Evolutionary conservation across 805 yeast genomes (phyloP).

Genomic region (Zygotorulaspora sp.): DNA sequence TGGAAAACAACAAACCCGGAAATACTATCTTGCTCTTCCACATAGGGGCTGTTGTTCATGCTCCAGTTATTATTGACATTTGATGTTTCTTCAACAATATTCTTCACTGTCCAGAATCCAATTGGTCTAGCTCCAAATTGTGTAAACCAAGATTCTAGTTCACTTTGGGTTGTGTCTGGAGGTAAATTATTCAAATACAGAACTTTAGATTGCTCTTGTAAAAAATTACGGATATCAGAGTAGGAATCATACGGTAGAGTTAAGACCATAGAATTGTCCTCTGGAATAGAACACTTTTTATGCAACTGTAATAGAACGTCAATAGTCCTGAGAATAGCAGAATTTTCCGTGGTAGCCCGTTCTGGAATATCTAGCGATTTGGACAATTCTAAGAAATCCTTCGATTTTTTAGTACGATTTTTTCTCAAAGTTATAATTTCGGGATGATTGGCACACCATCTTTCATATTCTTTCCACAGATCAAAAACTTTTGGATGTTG

Average conservation of each 20-base stretch:
- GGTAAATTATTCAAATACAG: slow-evolving; percentile 77
- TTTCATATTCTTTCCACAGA: slow-evolving; percentile 63
- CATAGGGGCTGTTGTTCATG: slow-evolving; percentile 31
- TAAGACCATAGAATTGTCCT: slow-evolving; percentile 51
- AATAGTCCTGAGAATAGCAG: slow-evolving; percentile 19
- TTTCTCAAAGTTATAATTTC: slow-evolving; percentile 18
- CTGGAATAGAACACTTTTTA: slow-evolving; percentile 39
- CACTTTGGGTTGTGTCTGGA: slow-evolving; percentile 82
- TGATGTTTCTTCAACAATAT: slow-evolving; percentile 38
- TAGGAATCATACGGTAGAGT: slow-evolving; percentile 72
- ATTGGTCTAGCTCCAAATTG: slow-evolving; percentile 82
- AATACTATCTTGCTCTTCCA: slow-evolving; percentile 46
- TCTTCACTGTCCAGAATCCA: slow-evolving; percentile 82
- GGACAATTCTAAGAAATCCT: slow-evolving; percentile 11
- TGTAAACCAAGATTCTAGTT: slow-evolving; percentile 85
- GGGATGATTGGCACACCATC: slow-evolving; percentile 65
- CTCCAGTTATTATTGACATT: slow-evolving; percentile 23
- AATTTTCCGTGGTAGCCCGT: slow-evolving; percentile 2
- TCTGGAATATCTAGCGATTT: slow-evolving; percentile 13
- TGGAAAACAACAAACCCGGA: slow-evolving; percentile 84
- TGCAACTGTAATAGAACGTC: slow-evolving; percentile 31
- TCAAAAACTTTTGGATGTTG: slow-evolving; percentile 77
- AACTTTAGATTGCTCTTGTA: slow-evolving; percentile 70
- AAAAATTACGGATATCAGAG: slow-evolving; percentile 65
- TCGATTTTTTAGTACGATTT: slow-evolving; percentile 8